Base-by-base conservation (phyloP, 108 stramenopile species). In the Hondaea fermentalgiana region DNA sequence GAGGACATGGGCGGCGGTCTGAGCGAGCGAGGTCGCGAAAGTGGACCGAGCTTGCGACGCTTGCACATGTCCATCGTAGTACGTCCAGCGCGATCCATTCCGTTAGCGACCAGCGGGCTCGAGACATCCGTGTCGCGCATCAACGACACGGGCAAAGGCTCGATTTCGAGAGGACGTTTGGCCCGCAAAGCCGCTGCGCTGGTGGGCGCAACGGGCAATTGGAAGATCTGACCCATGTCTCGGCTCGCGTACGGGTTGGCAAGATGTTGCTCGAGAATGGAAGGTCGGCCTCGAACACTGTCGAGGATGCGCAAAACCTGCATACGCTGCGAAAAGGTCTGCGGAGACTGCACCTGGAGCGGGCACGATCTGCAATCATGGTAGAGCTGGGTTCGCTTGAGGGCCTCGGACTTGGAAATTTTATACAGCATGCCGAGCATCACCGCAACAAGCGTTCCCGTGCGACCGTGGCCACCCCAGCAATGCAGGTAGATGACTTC, bases 381-480 rank as follows among this genome's bases (percentile, higher is more conserved):
- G 57, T 93, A 91, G 64, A 88, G 87, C 92, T 95, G 94, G 51
- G 93, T 92, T n/a, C 90, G 72, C 87, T 71, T 59, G 90, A 95
- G 90, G 4, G 92, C 91, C 87, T 90, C 72, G 23, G 51, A 55
- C 5, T 93, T 88, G 25, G 59, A 10, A 19, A 92, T 58, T 53
- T 69, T 87, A 89, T 94, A 95, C 90, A 95, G 91, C 25, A 94
- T 60, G 89, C 94, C 93, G 6, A 95, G 92, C 92, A 95, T 92
- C 43, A 95, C 90, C 60, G 91, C 94, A 4, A 93, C 91, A 21
- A 94, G 91, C 3, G 94, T 94, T 0, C 94, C 94, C 42, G 94
- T 92, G 87, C 94, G 93, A 16, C 94, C 94, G 89, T 95, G 94
- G 29, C 94, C 94, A 10, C 93, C 94, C 93, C 93, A 93, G 90